Evolutionary conservation across 1,284 basidiomycete species (phyloP).

Genomic region (Gomphus sp.): DNA sequence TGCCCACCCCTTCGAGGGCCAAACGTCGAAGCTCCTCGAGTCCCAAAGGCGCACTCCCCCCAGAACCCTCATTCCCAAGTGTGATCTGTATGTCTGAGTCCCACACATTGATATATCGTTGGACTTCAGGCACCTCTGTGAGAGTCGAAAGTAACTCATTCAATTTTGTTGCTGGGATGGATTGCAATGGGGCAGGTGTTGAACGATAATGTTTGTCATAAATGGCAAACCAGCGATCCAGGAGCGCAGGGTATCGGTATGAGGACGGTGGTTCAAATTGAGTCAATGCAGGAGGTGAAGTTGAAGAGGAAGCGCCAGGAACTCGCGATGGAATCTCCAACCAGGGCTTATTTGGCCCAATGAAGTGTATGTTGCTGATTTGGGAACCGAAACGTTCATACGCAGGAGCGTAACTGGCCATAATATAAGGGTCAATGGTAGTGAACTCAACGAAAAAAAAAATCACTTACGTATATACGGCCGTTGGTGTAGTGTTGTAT

Average conservation of each 20-base stretch:
- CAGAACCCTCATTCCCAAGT: conserved; percentile 13
- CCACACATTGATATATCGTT: conserved; percentile 64
- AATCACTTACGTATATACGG: conserved; percentile 80
- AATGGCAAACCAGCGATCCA: conserved; percentile 85
- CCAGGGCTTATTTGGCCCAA: conserved; percentile 94
- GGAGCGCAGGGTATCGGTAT: conserved; percentile 69
- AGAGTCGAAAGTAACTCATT: neutral
- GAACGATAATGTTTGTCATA: conserved; percentile 73
- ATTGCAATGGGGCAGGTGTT: conserved; percentile 18
- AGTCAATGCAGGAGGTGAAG: neutral
- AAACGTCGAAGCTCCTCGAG: conserved; percentile 64
- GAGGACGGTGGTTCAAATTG: conserved; percentile 30
- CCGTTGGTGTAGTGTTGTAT: conserved; percentile 97
- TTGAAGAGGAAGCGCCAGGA: conserved; percentile 17
- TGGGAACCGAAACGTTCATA: conserved; percentile 86
- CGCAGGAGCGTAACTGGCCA: conserved; percentile 80
- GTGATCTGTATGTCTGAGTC: conserved; percentile 33
- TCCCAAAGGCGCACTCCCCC: conserved; percentile 26
- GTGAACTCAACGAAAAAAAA: conserved; percentile 10
- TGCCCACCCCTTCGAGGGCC: conserved; percentile 50
- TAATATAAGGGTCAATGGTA: conserved; percentile 13
- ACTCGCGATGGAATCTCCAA: conserved; percentile 56
- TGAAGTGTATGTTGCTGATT: conserved; percentile 91
- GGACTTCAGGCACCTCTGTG: conserved; percentile 25
- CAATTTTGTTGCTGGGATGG: neutral